Base-by-base conservation (phyloP, 352 stramenopile species). In the Phytophthora tentaculata region DNA sequence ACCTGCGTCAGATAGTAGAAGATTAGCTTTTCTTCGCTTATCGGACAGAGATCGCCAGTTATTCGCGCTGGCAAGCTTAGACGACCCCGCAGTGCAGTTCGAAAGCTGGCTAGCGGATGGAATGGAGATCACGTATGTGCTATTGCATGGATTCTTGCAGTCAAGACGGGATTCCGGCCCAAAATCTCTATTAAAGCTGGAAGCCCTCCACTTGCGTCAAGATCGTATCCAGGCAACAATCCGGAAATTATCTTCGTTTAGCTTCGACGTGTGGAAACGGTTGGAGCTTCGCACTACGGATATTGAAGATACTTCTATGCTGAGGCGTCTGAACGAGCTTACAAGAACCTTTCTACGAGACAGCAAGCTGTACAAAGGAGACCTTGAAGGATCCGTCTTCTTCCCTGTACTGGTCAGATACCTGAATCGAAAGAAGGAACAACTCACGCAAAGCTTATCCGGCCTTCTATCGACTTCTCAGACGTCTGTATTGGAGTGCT, bases 251-350 rank as follows among this genome's bases (percentile, higher is more conserved):
- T 64, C 64, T 13, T 58, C 50, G n/a, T 58, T 72, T 24, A 68
- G 51, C 19, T 67, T 72, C 26, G 64, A 72, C 16, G 57, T 67
- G n/a, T 72, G 64, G 64, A 72, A 72, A 53, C 43, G 57, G 26
- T 35, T 72, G 48, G 58, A 72, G 20, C 59, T 72, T 19, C 58
- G 58, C n/a, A 58, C 45, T 37, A 43, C 41, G 8, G 64, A 72
- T 51, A 32, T 72, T 19, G 49, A 67, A 54, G 51, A 68, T 49
- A 17, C 47, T 5, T 71, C 23, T 14, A 64, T 72, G 64, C 19
- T 62, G 51, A 67, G 39, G 35, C 51, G 64, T n/a, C 5, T 67
- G 28, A 68, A 67, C 20, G 58, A 60, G 3, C 32, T 72, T 22
- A 26, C 61, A 26, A 63, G 19, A 47, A 16, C n/a, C 3, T 67